phyloP scores from a whole-genome alignment of 768 basidiomycete species.

The Lactarius hatsudake region DNA sequence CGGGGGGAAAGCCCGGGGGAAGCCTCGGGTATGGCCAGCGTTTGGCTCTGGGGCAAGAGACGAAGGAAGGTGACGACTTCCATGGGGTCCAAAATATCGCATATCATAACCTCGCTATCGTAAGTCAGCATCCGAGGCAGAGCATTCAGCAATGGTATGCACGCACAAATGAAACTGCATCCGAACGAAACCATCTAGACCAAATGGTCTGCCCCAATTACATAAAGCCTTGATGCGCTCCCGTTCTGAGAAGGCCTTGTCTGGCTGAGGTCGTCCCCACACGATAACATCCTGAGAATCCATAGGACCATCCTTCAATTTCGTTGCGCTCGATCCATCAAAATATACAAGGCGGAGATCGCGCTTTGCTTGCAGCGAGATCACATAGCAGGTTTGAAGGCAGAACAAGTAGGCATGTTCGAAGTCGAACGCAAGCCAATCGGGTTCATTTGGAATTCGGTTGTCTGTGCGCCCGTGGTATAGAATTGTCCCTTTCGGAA shows the following conservation, averaged over 20 bases:
- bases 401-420: conserved; percentile 21
- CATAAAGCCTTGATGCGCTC: conserved; percentile 35
- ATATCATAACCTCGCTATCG: conserved; percentile 11
- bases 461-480: conserved; percentile 23
- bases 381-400: not conserved
- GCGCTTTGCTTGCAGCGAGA: conserved; percentile 18
- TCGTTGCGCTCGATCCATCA: conserved; percentile 23
- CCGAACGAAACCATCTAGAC: conserved; percentile 37
- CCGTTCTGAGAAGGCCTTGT: conserved; percentile 28
- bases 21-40: not conserved
- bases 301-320: conserved; percentile 33
- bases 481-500: conserved; percentile 23
- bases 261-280: conserved; percentile 33
- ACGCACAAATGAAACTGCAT: conserved; percentile 28
- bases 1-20: not conserved
- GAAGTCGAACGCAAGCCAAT: conserved; percentile 27
- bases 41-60: conserved; percentile 3
- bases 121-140: not conserved
- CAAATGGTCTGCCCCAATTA: conserved; percentile 34
- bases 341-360: conserved; percentile 23
- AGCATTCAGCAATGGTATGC: not conserved
- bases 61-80: conserved; percentile 20
- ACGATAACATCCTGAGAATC: conserved; percentile 40
- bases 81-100: conserved; percentile 8
- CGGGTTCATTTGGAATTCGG: conserved; percentile 12